phyloP scores from a whole-genome alignment of 768 basidiomycete genomes.

The Strobilomyces confusus region DNA sequence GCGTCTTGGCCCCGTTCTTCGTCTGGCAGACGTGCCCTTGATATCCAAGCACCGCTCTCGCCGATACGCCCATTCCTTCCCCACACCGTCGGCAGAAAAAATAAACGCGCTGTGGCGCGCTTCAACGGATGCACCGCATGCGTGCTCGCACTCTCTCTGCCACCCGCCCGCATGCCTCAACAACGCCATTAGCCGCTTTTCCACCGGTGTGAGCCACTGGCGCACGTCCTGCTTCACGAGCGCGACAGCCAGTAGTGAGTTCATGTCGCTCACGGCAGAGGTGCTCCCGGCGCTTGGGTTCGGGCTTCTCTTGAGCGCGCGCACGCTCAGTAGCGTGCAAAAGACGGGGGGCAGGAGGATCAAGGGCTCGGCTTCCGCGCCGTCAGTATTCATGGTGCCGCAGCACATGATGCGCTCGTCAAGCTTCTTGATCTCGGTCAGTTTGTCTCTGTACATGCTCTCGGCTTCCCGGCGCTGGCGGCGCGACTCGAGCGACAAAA shows the following conservation, averaged over 20 bases:
- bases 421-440: constrained; percentile 38
- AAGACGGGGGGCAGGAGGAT: constrained; percentile 48
- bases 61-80: constrained; percentile 31
- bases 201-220: constrained; percentile 47
- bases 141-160: constrained; percentile 45
- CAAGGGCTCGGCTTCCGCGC: background rate
- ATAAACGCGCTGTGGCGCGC: constrained; percentile 57
- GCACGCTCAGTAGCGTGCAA: constrained; percentile 44
- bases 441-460: constrained; percentile 20
- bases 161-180: constrained; percentile 49
- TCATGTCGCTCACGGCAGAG: constrained; percentile 13
- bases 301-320: constrained; percentile 28
- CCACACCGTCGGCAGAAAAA: constrained; percentile 50
- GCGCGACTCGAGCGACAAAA: constrained; percentile 22
- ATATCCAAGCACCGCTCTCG: constrained; percentile 52
- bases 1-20: constrained; percentile 12
- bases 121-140: constrained; percentile 52
- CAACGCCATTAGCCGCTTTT: constrained; percentile 38
- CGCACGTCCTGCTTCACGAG: constrained; percentile 43
- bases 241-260: constrained; percentile 31
- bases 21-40: constrained; percentile 45
- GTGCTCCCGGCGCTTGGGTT: constrained; percentile 3
- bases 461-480: constrained; percentile 30
- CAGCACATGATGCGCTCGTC: constrained; percentile 46
- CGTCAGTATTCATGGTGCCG: constrained; percentile 5